A percentile compares a stretch with the other conserved stretches of the same genome.
Conservation (phyloP, 2,329 filamentous ascomycete species). For the Cladosporium phlei region DNA sequence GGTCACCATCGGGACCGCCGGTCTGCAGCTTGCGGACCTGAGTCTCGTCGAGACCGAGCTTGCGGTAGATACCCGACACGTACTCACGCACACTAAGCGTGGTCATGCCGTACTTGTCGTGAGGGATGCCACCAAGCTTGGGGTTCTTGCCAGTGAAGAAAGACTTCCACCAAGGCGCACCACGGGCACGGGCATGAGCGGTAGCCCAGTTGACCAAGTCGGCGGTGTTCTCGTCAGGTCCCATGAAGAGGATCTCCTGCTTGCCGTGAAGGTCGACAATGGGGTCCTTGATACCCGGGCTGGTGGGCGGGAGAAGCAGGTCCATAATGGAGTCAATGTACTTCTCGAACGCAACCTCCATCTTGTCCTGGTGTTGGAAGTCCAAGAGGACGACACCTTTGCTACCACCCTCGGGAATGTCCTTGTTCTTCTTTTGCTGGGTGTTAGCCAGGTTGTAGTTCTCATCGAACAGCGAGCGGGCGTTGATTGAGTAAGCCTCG, state of each 20-base stretch:
- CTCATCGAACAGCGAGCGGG: conserved; percentile 92
- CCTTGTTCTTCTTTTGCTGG: conserved; percentile 99
- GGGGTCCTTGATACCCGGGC: conserved; percentile 97
- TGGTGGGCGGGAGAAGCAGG: conserved; percentile 80
- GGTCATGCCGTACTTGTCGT: conserved; percentile 96
- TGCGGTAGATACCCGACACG: conserved; percentile 93
- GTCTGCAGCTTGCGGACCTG: conserved; percentile 93
- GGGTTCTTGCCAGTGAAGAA: conserved; percentile 99
- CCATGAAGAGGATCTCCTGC: conserved; percentile 97
- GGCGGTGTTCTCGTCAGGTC: conserved; percentile 97
- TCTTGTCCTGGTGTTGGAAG: conserved; percentile 88
- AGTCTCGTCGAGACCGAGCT: conserved; percentile 81
- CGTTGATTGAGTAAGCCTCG: conserved; percentile 94
- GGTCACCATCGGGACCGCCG: conserved; percentile 90
- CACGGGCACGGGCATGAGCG: conserved; percentile 78
- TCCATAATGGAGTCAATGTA: conserved; percentile 99
- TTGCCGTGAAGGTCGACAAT: conserved; percentile 94
- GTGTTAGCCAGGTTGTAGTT: conserved; percentile 98
- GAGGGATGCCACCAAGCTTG: conserved; percentile 80
- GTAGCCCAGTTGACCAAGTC: conserved; percentile 99
- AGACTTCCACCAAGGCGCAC: conserved; percentile 98
- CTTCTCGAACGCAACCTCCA: conserved; percentile 91
- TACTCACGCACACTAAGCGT: conserved; percentile 95
- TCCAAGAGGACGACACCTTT: conserved; percentile 97
- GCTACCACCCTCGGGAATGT: conserved; percentile 95